Percentiles rank a stretch among this genome's conserved stretches.
phyloP scores from a whole-genome alignment of 345 rosid genomes.

The Syzygium aromaticum region DNA sequence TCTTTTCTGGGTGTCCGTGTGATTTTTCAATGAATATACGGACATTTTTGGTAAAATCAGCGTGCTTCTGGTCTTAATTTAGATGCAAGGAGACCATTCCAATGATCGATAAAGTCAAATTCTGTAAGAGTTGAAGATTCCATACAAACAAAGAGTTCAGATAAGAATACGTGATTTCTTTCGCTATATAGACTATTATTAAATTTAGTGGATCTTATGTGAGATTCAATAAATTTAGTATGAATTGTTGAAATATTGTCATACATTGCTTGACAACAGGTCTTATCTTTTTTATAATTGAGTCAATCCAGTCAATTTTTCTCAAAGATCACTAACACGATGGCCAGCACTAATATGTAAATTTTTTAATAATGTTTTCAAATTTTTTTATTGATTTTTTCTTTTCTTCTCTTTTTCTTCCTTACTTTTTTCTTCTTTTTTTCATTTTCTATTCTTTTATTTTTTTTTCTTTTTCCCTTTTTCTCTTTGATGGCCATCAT shows the following conservation, averaged over 20 bases:
- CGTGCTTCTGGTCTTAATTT: neutral
- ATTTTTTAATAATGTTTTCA: too few relatives aligned
- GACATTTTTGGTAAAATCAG: neutral
- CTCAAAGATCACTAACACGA: too few relatives aligned
- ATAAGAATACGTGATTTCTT: neutral
- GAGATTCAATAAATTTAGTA: neutral
- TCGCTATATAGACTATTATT: neutral
- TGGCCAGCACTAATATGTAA: too few relatives aligned
- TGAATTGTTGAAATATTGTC: neutral
- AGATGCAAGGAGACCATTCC: neutral
- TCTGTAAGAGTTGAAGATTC: neutral
- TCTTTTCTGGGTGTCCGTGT: neutral
- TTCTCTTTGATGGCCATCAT: too few relatives aligned
- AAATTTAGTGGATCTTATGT: neutral
- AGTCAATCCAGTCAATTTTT: too few relatives aligned
- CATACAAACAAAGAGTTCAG: neutral
- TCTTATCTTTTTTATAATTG: neutral
- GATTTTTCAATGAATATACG: neutral
- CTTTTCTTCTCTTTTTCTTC: too few relatives aligned
- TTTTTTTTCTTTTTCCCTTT: too few relatives aligned
- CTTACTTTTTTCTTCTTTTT: too few relatives aligned
- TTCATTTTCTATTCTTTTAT: too few relatives aligned
- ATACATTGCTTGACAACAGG: rapidly evolving
- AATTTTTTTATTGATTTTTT: too few relatives aligned
- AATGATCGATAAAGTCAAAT: neutral